These are phyloP conservation scores for Xylariaceae sp. DNA, from an alignment of 2,329 filamentous ascomycete species.

Conservation along the genomic window DNA sequence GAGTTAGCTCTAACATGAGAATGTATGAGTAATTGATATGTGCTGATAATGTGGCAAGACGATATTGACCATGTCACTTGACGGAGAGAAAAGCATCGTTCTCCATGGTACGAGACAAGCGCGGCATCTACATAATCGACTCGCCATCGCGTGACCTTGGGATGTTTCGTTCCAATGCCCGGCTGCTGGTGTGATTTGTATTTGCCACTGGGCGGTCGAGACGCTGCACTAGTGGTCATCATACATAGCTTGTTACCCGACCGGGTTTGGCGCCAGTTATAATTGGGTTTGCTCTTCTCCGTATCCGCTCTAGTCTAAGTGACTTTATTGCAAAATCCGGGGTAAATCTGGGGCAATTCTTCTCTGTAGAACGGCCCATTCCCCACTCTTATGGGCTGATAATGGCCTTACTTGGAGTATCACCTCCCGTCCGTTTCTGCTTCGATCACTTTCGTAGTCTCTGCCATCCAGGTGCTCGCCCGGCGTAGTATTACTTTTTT, in stretches of 20 bases:
- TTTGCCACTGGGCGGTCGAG: constrained; percentile 4
- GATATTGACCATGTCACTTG: neutral
- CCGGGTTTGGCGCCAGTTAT: constrained; percentile 11
- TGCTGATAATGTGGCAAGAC: constrained; percentile 2
- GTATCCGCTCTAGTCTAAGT: neutral
- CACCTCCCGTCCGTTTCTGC: too few relatives aligned
- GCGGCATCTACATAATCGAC: constrained; percentile 11
- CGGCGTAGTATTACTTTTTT: too few relatives aligned
- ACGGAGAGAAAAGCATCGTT: neutral
- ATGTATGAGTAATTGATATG: neutral
- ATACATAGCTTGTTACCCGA: constrained; percentile 18
- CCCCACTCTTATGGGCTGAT: neutral
- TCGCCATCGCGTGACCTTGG: constrained; percentile 27
- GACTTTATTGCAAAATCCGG: constrained; percentile 17
- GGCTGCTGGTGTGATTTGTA: constrained; percentile 23
- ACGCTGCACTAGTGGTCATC: constrained; percentile 12
- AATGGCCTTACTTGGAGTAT: too few relatives aligned
- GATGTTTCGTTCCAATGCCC: constrained; percentile 15
- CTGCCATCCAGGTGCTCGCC: too few relatives aligned
- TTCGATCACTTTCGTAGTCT: too few relatives aligned
- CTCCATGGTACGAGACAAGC: constrained; percentile 17
- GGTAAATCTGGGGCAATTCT: constrained; percentile 22
- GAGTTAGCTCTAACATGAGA: too few relatives aligned
- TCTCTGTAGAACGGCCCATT: neutral
- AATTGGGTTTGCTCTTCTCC: neutral